Percentiles rank a stretch among this genome's conserved stretches.
phyloP scores from a whole-genome alignment of 208 protist species.

The Plasmodiophora brassicae region DNA sequence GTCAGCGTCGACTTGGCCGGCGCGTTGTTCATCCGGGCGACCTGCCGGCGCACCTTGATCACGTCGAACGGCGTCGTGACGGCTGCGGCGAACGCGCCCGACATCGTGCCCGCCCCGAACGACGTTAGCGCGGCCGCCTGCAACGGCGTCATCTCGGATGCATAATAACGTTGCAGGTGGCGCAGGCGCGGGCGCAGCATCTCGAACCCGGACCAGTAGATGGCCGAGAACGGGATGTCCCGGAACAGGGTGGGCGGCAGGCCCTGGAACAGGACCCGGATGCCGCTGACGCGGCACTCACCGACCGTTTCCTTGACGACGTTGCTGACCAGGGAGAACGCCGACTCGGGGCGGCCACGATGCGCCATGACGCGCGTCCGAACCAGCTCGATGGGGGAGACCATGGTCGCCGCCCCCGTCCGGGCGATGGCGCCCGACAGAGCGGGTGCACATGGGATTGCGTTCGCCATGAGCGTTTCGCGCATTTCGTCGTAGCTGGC shows the following conservation, averaged over 20 bases:
- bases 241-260: constrained; percentile 33
- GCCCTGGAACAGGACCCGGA: constrained; percentile 22
- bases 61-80: constrained; percentile 43
- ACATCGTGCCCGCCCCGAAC: constrained; percentile 13
- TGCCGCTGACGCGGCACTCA: not conserved
- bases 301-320: not conserved
- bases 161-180: not conserved
- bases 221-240: constrained; percentile 38
- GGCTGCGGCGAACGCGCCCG: constrained; percentile 25
- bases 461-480: not conserved
- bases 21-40: not conserved
- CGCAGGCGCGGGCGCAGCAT: not conserved
- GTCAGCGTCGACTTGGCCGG: not conserved
- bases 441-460: not conserved
- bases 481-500: constrained; percentile 31
- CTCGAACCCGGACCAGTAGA: constrained; percentile 46
- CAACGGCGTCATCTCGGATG: not conserved
- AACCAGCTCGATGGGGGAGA: constrained; percentile 41
- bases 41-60: constrained; percentile 38
- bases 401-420: not conserved
- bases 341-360: not conserved
- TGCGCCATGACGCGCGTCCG: constrained; percentile 39
- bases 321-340: not conserved
- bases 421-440: constrained; percentile 18
- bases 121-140: not conserved